Evolutionary conservation across 805 yeast genomes (phyloP).

Genomic region (Barnettozyma sp.): DNA sequence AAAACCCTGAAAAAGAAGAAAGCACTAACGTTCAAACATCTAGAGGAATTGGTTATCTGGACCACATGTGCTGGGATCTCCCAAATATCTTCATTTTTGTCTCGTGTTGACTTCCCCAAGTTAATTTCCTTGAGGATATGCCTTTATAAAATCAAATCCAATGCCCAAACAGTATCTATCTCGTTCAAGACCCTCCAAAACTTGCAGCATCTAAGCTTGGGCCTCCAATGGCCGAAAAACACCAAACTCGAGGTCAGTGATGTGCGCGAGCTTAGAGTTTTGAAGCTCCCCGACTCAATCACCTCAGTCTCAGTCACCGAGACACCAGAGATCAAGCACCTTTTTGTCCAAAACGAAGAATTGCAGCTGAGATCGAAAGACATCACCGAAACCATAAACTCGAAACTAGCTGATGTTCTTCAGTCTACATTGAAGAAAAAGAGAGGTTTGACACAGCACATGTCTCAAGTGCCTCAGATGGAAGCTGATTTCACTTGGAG

Average conservation of each 20-base stretch:
- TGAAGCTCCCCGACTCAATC: background rate
- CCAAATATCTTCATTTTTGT: background rate
- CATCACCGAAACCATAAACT: background rate
- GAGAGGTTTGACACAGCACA: too few relatives aligned
- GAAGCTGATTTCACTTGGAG: background rate
- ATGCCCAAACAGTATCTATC: background rate
- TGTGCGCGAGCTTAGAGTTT: background rate
- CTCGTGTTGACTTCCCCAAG: background rate
- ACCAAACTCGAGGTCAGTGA: background rate
- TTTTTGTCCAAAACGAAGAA: background rate
- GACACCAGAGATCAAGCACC: background rate
- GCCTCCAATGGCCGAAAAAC: background rate
- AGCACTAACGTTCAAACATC: background rate
- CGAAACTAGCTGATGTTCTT: background rate
- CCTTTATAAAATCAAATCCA: background rate
- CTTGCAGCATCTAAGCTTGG: background rate
- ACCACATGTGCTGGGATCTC: background rate
- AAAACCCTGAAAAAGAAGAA: background rate
- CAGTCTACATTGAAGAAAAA: background rate
- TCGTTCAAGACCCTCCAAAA: background rate
- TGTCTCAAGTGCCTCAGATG: too few relatives aligned
- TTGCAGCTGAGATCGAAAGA: background rate
- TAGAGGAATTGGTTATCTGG: background rate
- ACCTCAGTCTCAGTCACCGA: background rate
- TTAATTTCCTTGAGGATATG: background rate